Evolutionary conservation across 768 basidiomycete species (phyloP), one percentile per base, ranked within the genome.

Genomic region (Boletus tomentosulus): DNA sequence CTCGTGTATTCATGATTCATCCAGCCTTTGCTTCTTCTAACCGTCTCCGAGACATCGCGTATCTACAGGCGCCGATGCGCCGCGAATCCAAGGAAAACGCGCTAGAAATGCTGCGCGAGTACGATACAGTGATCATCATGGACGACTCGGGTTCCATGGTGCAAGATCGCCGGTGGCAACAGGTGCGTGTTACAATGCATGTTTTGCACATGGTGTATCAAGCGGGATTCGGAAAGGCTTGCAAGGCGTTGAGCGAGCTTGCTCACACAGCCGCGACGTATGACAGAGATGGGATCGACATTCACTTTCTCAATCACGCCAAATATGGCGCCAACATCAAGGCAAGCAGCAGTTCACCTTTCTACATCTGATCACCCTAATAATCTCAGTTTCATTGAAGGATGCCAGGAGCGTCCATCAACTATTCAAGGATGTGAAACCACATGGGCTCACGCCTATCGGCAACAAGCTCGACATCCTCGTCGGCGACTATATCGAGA

Each of bases 61-160:
- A 69, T 34, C 42, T 69, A 13, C 57, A 57, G 25, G 53, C 62
- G 6, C 70, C 70, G 0, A 56, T 70, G 58, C 62, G 62, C 15
- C 55, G 51, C 3, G 61, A 70, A 22, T 70, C 66, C 0, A 57
- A 54, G 42, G 70, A 70, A 50, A 57, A 70, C 12, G 70, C 66
- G 1, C 47, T 70, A 1, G 66, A 76, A 30, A 72, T 66, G 33
- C 63, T 84, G 5, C 58, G 66, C 30, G 65, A 73, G 49, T 85
- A 81, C 55, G 74, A 85, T 51, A 85, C 83, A 0, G 74, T 84
- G 11, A 67, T 85, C 42, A 63, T 86, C 38, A 72, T 86, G 50
- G 82, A 84, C 64, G 84, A 86, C 63, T 85, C 84, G 4, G 65
- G 64, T 7, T 84, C 83, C 3, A 85, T 86, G 84, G 53, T 59